Conservation (phyloP, 192 early-diverging fungal genomes). For the Coemansia sp. region DNA sequence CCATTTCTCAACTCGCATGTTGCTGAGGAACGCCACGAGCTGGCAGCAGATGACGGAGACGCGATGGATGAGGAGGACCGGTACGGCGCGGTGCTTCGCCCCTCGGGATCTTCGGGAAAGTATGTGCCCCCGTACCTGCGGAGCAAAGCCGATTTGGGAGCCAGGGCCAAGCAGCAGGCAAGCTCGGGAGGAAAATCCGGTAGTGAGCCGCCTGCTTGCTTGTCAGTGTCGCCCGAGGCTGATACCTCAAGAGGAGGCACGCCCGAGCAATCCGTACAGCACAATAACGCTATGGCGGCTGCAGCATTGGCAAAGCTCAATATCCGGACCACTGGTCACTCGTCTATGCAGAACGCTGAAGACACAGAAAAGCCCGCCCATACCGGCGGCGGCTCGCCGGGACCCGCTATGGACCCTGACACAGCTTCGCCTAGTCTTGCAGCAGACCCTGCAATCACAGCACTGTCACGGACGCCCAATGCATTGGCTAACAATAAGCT, state of each 20-base stretch:
- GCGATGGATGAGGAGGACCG: constrained; percentile 88
- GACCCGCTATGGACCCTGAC: neutral
- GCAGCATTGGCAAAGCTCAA: constrained; percentile 53
- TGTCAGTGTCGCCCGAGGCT: constrained; percentile 3
- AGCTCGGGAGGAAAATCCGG: neutral
- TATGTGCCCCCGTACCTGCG: constrained; percentile 86
- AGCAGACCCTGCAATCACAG: constrained; percentile 35
- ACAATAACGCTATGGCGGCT: constrained; percentile 34
- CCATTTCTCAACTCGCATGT: constrained; percentile 79
- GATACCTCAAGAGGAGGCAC: neutral
- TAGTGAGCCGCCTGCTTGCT: constrained; percentile 2
- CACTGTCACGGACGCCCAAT: constrained; percentile 28
- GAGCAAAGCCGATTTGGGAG: constrained; percentile 30
- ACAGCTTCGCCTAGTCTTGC: constrained; percentile 14
- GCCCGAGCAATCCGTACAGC: neutral
- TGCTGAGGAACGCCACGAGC: constrained; percentile 83
- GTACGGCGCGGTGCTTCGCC: constrained; percentile 78
- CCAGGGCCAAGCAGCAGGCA: constrained; percentile 1
- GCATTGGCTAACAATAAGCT: constrained; percentile 30
- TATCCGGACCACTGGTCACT: constrained; percentile 44
- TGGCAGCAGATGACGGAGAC: constrained; percentile 56
- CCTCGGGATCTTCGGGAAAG: constrained; percentile 65
- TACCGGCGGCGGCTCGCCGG: neutral
- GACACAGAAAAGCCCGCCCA: neutral
- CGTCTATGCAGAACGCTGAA: constrained; percentile 6